Base-by-base conservation (phyloP, 108 stramenopile species). In the Skeletonema costatum region DNA sequence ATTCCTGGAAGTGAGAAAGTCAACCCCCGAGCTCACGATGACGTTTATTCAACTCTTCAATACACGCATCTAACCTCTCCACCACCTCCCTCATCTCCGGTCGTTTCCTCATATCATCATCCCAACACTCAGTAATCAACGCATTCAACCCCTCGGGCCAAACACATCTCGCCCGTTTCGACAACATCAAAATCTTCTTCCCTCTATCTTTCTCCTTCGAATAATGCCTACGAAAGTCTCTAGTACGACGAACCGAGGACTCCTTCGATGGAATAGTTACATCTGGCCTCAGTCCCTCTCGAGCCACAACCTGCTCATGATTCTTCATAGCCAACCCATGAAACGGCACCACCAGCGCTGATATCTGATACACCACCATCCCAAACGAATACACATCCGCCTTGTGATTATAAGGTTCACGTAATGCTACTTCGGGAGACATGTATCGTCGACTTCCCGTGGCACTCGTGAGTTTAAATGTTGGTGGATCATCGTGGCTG, bases 371-470 rank as follows among this genome's bases (percentile, higher is more conserved):
- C 29, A 91, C 39, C 17, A 96, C 73, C 10, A 96, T 64, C 9
- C 87, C 86, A 74, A 92, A 94, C 38, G 86, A 87, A 74, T 92
- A 96, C 4, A 89, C 82, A 66, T 96, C 95, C 7, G 84, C 90
- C 39, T 68, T 74, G 14, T 70, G 65, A 63, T 91, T 93, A 86
- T 96, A 96, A 11, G 82, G 79, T 56, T 89, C 60, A 5, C 48
- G 74, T 10, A 70, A 66, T 16, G 80, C 82, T 25, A 93, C 89
- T 70, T 95, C 94, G 30, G 89, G 86, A 16, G 68, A 60, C 83
- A 89, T 84, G 66, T 82, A 84, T 38, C 86, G 69, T 59, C 71
- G 64, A 16, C 83, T 84, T 11, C 86, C 86, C 3, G 86, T 84
- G 50, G 66, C 46, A n/a, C 83, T 80, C 32, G 86, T 87, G 4